Evolutionary conservation across 306 rosid genomes (phyloP), one percentile per base, ranked within the genome.

Genomic region (Sicyos edulis): DNA sequence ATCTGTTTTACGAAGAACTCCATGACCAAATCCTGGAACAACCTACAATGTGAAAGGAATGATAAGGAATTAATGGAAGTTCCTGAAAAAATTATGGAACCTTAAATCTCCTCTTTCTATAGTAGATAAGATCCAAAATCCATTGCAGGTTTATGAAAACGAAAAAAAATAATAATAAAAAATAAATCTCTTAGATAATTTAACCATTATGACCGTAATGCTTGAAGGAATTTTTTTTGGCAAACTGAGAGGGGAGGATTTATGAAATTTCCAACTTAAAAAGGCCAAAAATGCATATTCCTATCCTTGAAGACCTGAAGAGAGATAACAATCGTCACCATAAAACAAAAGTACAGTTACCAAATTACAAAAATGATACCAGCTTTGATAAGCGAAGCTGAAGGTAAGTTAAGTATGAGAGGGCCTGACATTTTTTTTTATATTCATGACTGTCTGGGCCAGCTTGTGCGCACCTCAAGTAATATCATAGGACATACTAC

Each of bases 1-100:
- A 77, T 95, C 97, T 29, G 97, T 95, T 49, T 95, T 82, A 74
- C 99, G 96, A 84, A 95, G 76, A 81, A 95, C 99, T 57, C 99
- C 99, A 62, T 95, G 99, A 47, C 99, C 99, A 76, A 82, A 95
- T 81, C 99, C 96, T 77, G 99, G 99, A 60, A 91, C 90, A 80
- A 95, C 97, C 99, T 93, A 49, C 45, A 51, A 10, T 24, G 42
- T 69, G 16, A 50, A 69, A 69, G 29, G 5, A 22, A 69, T 24
- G 45, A 69, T 50, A 49, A 50, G 45, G 45, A 69, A 51, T 51
- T 21, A 24, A 8, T 69, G 59, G 3, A 50, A 69, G 16, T 68
- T 69, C 10, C 11, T 50, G 5, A 5, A 51, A 69, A 6, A 8
- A 16, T 8, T 24, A 69, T 69, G 26, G 34, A 49, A 22, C 44